Conservation (phyloP, 345 rosid genomes). For the Erodium maritimum region DNA sequence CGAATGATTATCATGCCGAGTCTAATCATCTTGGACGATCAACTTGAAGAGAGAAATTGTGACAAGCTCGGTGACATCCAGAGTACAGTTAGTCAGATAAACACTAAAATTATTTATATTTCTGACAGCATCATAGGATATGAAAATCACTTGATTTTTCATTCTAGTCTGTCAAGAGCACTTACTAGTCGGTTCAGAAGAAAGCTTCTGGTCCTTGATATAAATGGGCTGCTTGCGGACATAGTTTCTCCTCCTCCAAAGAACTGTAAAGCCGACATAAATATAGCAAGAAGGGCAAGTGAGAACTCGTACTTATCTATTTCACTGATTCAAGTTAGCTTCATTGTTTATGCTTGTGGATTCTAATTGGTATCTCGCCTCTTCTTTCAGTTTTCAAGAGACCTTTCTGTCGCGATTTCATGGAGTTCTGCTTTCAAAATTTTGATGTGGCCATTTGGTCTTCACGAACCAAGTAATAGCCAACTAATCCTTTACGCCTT, state of each 20-base stretch:
- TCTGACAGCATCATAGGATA: neutral
- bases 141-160: constrained; percentile 1
- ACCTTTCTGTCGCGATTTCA: constrained; percentile 37
- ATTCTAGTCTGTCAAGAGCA: constrained; percentile 8
- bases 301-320: constrained; percentile 11
- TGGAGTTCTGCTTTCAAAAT: constrained; percentile 43
- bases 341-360: neutral
- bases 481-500: neutral
- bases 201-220: constrained; percentile 72
- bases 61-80: neutral
- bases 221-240: constrained; percentile 82
- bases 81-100: constrained; percentile 4
- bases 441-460: constrained; percentile 61
- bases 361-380: constrained; percentile 10
- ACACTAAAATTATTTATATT: neutral
- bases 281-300: constrained; percentile 48
- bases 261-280: constrained; percentile 32
- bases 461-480: constrained; percentile 33
- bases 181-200: constrained; percentile 14
- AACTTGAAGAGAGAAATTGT: constrained; percentile 3
- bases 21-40: neutral
- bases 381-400: constrained; percentile 37
- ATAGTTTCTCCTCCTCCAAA: constrained; percentile 35
- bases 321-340: neutral
- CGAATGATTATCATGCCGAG: constrained; percentile 10